These are phyloP conservation scores for Amaranthus tricolor DNA, from an alignment of 179 eudicot genomes.

Conservation along the genomic window DNA sequence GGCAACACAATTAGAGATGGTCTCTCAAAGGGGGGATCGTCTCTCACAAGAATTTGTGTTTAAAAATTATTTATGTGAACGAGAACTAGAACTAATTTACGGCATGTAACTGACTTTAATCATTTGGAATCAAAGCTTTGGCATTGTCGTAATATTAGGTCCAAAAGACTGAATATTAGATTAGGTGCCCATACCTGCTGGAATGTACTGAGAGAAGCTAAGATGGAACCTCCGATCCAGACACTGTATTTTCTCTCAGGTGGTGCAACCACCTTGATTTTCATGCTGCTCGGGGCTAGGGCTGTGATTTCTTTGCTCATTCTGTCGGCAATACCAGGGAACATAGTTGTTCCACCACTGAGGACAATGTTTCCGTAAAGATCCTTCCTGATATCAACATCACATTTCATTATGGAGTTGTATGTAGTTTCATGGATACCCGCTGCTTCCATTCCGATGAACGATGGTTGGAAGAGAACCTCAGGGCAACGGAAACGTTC, in stretches of 20 bases:
- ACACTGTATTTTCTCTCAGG: conserved; percentile 71
- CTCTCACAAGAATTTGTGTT: too few species aligned
- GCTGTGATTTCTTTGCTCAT: conserved; percentile 67
- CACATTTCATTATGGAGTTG: conserved; percentile 38
- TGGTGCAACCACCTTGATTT: conserved; percentile 64
- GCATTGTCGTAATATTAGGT: too few species aligned
- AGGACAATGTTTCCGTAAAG: conserved; percentile 64
- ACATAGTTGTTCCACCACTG: conserved; percentile 66
- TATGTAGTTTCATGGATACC: conserved; percentile 41
- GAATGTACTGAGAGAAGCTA: conserved; percentile 68
- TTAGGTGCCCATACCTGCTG: conserved; percentile 41
- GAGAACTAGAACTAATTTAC: too few species aligned
- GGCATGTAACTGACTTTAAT: not conserved
- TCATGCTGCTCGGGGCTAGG: conserved; percentile 64
- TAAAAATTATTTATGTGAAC: too few species aligned
- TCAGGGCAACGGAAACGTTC: conserved; percentile 41
- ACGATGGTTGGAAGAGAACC: conserved; percentile 39
- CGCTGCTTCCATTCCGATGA: conserved; percentile 38
- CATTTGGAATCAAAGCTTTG: too few species aligned
- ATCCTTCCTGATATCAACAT: conserved; percentile 57
- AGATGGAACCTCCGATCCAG: conserved; percentile 62
- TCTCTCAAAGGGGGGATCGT: too few species aligned
- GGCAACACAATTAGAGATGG: too few species aligned
- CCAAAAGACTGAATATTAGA: not conserved
- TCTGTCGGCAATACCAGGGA: conserved; percentile 63